Base-by-base conservation (phyloP, 768 basidiomycete genomes). In the Tricholoma saponaceum region DNA sequence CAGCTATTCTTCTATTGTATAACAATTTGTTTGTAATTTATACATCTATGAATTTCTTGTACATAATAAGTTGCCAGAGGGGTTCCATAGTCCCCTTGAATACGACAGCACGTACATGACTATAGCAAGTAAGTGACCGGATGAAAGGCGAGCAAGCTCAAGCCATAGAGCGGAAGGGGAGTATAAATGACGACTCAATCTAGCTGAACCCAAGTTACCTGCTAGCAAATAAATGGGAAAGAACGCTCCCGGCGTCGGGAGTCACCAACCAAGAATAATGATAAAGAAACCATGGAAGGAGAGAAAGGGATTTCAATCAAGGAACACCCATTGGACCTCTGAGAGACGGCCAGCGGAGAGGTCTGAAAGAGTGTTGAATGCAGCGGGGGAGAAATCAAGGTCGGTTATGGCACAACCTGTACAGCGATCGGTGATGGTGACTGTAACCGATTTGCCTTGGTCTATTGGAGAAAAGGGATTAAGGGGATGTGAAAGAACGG, bases 381-480 rank as follows among this genome's bases (percentile, higher is more conserved):
- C 85, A 6, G 70, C 1, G 5, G 81, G 83, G 10, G 86, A 83
- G 60, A 91, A 77, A 70, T 90, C 87, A 59, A 91, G 78, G 66
- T 81, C 78, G 51, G 67, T 75, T 7, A 69, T 0, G 0, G 59
- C 60, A 61, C 90, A 92, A 12, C 66, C 86, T 0, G 52, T 66
- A 66, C 91, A 92, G 20, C 88, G 78, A 69, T 93, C 90, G 5
- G 75, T 77, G 61, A 90, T 66, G 0, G 69, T 66, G 20, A 87
- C 81, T 0, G 67, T 71, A 51, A 84, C 74, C 1, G 62, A 65
- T 28, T 80, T 80, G 61, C 83, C 83, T 46, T 76, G 28, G 64
- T 83, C 88, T 89, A 60, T 43, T 60, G 51, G 33, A 62, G 10
- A 63, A 41, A 51, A 33, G n/a, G 9, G 28, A 25, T 56, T 47